phyloP scores from a whole-genome alignment of 768 basidiomycete species.

The Suillus sp. region DNA sequence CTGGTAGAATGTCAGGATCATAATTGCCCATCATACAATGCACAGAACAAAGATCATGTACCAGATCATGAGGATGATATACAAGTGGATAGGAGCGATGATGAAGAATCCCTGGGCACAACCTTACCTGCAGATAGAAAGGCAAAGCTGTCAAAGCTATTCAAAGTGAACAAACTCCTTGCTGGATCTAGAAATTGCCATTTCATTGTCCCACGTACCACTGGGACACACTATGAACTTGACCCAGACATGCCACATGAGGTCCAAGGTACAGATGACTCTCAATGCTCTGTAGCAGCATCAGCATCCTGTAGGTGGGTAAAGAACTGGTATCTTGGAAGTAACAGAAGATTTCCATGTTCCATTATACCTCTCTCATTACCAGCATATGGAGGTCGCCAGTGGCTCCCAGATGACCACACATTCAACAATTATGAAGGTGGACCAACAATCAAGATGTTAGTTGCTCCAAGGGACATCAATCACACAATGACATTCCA shows the following conservation, averaged over 20 bases:
- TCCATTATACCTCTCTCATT: not conserved
- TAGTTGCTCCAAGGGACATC: too few species aligned
- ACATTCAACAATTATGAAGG: not conserved
- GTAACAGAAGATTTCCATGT: not conserved
- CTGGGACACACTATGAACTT: not conserved
- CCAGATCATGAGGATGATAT: too few species aligned
- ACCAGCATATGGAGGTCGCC: slow-evolving; percentile 1
- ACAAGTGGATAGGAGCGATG: too few species aligned
- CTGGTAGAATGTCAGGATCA: too few species aligned
- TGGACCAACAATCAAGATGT: not conserved
- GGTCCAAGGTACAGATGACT: not conserved
- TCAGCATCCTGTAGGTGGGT: not conserved
- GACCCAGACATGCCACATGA: too few species aligned
- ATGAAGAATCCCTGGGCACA: rapidly evolving
- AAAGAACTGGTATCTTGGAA: not conserved
- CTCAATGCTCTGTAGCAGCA: rapidly evolving
- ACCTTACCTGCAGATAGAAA: not conserved
- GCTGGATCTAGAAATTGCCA: not conserved
- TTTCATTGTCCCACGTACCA: not conserved
- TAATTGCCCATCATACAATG: too few species aligned
- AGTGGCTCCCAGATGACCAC: not conserved
- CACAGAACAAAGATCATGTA: too few species aligned
- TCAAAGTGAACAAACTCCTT: not conserved
- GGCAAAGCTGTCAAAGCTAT: rapidly evolving
- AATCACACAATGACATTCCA: too few species aligned